Evolutionary conservation across 139 green algal species (phyloP).

Genomic region (Chlorella vulgaris): DNA sequence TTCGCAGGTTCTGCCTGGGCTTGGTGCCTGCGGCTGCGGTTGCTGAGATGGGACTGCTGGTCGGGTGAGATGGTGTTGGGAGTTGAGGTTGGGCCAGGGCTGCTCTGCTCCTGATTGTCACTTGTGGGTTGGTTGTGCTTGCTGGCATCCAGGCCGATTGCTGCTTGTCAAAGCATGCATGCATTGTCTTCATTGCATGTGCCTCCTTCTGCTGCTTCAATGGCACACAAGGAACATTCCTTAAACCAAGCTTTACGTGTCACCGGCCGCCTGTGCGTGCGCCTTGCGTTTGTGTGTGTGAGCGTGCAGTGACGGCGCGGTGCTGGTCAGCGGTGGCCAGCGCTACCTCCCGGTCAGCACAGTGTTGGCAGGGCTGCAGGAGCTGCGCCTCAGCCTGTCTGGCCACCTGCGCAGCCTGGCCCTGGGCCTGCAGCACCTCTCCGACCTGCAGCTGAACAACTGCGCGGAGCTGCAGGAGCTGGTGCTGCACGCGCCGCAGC

Average conservation of each 20-base stretch:
- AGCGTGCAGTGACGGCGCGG: neutral
- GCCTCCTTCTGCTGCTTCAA: too few species aligned
- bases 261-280: neutral
- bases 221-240: too few species aligned
- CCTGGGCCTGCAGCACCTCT: constrained; percentile 52
- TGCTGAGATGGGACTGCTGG: neutral
- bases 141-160: too few species aligned
- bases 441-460: constrained; percentile 59
- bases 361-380: constrained; percentile 31
- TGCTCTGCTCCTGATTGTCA: neutral
- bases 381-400: constrained; percentile 34
- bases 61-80: neutral
- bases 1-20: constrained; percentile 54
- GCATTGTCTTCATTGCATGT: too few species aligned
- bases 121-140: neutral
- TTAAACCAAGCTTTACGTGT: too few species aligned
- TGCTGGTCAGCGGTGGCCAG: neutral
- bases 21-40: constrained; percentile 29
- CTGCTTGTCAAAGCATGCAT: too few species aligned
- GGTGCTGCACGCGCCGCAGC: constrained; percentile 59
- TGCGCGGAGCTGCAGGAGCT: constrained; percentile 51
- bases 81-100: constrained; percentile 14
- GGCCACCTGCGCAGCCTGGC: constrained; percentile 38
- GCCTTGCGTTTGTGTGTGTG: neutral
- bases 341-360: constrained; percentile 21